Base-by-base conservation (phyloP, 345 rosid species). In the Boechera stricta region DNA sequence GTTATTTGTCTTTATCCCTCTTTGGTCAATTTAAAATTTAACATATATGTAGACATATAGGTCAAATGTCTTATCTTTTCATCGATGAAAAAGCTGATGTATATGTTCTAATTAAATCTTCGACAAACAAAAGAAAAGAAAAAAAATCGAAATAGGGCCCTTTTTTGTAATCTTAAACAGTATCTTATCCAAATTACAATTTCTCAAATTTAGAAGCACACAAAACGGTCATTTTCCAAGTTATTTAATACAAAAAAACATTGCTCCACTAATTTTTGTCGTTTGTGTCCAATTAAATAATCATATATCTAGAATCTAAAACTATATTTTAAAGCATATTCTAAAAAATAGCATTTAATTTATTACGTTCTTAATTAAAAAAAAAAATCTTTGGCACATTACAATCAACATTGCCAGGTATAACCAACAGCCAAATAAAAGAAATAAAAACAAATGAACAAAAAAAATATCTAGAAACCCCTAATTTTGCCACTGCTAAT, bases 261-360 rank as follows among this genome's bases (percentile, higher is more conserved):
- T 12, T 49, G 5, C 63, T 68, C 74, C 69, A 59, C 54, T 59
- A 32, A 13, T 4, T 52, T 69, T 61, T 76, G 79, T 76, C 70
- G 32, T 61, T 76, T 41, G 12, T 33, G 26, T 41, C 26, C 45
- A 32, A 31, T 31, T 12, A 28, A 60, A 49, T 48, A 47, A 41
- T 41, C 68, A 29, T 12, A 28, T 42, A 42, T 41, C 10, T 47
- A 28, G 60, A 60, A 68, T 68, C 38, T 18, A 29, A 76, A 60
- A 52, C 24, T 57, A 57, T 67, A 26, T 36, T 75, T 59, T 39
- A 52, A 76, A 69, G 32, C 57, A 68, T 69, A 56, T 45, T 58
- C 57, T 74, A 31, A 64, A 42, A 4, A 13, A 11, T 55, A 21
- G 12, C 15, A 57, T 21, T 26, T 2, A 55, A 41, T 24, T n/a